A percentile compares a stretch with the other conserved stretches of the same genome.
Evolutionary conservation across 1,139 yeast genomes (phyloP).

Genomic region (Debaryomyces sp.): DNA sequence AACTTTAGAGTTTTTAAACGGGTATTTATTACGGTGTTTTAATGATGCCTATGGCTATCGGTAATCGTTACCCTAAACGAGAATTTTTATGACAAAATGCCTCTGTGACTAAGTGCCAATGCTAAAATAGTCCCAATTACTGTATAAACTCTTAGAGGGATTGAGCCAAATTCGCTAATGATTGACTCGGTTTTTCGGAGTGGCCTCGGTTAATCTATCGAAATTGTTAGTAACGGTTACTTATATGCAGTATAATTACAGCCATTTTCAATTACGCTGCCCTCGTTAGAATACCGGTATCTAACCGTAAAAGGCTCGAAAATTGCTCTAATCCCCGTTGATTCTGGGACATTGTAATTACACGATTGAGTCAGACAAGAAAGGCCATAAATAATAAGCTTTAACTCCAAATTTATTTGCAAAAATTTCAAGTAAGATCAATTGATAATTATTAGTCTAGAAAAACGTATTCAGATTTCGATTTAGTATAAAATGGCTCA

Average conservation of each 20-base stretch:
- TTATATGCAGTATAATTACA: not conserved
- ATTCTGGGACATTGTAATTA: not conserved
- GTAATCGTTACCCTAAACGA: not conserved
- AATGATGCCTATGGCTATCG: not conserved
- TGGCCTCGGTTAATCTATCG: not conserved
- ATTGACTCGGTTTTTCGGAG: constrained; percentile 2
- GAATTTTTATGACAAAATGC: not conserved
- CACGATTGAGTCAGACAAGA: not conserved
- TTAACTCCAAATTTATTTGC: not conserved
- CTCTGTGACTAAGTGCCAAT: not conserved
- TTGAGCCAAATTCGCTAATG: not conserved
- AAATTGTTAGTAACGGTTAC: not conserved
- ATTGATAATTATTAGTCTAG: not conserved
- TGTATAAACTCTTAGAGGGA: constrained; percentile 4
- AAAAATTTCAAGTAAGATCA: not conserved
- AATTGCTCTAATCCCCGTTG: not conserved
- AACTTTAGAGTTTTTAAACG: not conserved
- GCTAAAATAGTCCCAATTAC: not conserved
- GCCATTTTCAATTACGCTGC: not conserved
- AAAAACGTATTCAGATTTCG: not conserved
- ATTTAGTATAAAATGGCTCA: constrained; percentile 26
- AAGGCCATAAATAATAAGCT: not conserved
- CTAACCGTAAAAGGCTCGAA: not conserved
- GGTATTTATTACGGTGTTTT: not conserved
- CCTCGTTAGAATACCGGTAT: not conserved